A percentile compares a stretch with the other conserved stretches of the same genome.
phyloP scores from a whole-genome alignment of 192 early-diverging fungal species.

The Obelidium mucronatum region DNA sequence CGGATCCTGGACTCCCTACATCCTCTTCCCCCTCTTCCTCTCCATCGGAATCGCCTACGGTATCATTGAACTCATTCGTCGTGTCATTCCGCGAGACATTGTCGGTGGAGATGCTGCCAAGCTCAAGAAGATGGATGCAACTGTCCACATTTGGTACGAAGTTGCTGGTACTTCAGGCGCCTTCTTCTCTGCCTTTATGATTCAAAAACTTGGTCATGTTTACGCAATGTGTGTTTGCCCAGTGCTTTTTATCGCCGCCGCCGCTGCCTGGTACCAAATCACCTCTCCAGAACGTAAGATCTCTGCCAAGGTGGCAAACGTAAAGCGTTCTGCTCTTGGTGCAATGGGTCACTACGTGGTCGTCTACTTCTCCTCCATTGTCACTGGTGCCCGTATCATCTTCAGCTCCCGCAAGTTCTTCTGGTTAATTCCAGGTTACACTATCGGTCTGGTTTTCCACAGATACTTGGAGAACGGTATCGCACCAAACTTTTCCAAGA shows the following conservation, averaged over 20 bases:
- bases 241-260: neutral
- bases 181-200: too few relatives aligned
- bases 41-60: conserved; percentile 62
- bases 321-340: neutral
- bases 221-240: neutral
- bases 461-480: too few relatives aligned
- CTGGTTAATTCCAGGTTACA: neutral
- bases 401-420: neutral
- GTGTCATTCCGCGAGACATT: too few relatives aligned
- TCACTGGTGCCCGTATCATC: conserved; percentile 3
- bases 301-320: neutral
- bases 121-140: conserved; percentile 66
- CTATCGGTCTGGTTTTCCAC: too few relatives aligned
- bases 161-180: conserved; percentile 46
- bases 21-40: conserved; percentile 45
- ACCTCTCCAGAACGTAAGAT: neutral
- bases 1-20: neutral
- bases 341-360: neutral
- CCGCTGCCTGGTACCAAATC: neutral
- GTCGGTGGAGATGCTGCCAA: too few relatives aligned
- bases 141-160: conserved; percentile 67
- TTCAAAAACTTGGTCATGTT: neutral
- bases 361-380: neutral
- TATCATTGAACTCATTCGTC: conserved; percentile 66
- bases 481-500: too few relatives aligned